Conservation (phyloP, 345 rosid species). For the Barbarea vulgaris region DNA sequence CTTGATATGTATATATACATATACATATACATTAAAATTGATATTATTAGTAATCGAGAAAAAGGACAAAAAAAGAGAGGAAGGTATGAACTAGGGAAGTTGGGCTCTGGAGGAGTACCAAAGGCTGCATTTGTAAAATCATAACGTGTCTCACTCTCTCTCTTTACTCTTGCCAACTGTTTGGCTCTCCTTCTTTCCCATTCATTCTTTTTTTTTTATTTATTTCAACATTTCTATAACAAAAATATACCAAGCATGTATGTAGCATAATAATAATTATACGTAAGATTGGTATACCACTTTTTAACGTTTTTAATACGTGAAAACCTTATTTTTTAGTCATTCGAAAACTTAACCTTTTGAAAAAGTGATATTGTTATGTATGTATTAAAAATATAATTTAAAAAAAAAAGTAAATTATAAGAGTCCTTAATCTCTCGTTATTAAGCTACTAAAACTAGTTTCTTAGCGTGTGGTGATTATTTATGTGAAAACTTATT, state of each 20-base stretch:
- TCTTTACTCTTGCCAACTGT: slow-evolving; percentile 24
- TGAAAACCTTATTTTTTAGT: background rate
- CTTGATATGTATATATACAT: background rate
- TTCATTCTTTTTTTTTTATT: background rate
- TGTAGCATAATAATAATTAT: background rate
- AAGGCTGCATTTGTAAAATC: slow-evolving; percentile 25
- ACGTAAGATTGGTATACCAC: background rate
- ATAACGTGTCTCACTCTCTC: slow-evolving; percentile 29
- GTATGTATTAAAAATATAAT: background rate
- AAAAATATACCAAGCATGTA: background rate
- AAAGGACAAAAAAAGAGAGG: slow-evolving; percentile 27
- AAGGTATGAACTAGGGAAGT: slow-evolving; percentile 40
- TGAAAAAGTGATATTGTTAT: background rate
- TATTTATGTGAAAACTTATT: background rate
- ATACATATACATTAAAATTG: background rate
- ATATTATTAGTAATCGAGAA: background rate
- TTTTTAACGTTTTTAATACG: background rate
- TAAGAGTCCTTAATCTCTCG: no score
- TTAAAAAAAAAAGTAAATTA: background rate
- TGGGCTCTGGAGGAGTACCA: slow-evolving; percentile 37
- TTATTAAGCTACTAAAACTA: background rate
- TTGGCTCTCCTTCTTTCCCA: slow-evolving; percentile 2
- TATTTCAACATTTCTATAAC: background rate
- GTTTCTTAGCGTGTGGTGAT: background rate
- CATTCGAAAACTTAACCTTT: background rate